Evolutionary conservation across 768 basidiomycete genomes (phyloP).

Genomic region (Myochromella boudieri): DNA sequence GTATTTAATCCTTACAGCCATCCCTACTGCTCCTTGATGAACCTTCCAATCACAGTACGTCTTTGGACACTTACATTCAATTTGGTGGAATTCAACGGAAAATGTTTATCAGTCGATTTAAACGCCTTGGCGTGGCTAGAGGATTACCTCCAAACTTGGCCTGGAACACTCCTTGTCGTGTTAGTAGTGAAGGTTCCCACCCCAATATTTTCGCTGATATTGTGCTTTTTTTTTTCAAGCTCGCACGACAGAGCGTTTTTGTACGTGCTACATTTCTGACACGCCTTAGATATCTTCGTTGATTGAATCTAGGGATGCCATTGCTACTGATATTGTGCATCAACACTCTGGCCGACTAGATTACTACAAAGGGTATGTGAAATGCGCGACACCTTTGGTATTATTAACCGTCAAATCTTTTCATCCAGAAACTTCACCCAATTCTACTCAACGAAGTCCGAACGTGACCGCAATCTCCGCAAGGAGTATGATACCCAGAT

Average conservation of each 20-base stretch:
- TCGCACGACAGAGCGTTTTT: constrained; percentile 98
- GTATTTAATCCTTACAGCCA: constrained; percentile 40
- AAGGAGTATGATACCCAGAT: constrained; percentile 97
- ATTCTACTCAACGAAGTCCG: constrained; percentile 98
- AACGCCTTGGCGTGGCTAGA: constrained; percentile 98
- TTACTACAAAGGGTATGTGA: constrained; percentile 91
- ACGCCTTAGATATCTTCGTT: not conserved
- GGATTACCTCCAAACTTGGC: constrained; percentile 96
- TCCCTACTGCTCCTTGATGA: constrained; percentile 83
- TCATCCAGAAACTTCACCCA: constrained; percentile 85
- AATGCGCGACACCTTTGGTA: not conserved
- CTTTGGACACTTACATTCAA: too few relatives aligned
- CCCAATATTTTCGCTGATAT: not conserved
- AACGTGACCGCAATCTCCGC: constrained; percentile 85
- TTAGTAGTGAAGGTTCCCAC: constrained; percentile 36
- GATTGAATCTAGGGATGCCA: constrained; percentile 66
- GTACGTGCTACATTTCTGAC: constrained; percentile 37
- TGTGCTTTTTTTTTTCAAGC: constrained; percentile 35
- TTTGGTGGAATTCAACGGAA: not conserved
- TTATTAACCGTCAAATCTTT: constrained; percentile 5
- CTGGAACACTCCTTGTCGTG: constrained; percentile 90
- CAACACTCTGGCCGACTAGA: constrained; percentile 91
- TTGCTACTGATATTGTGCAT: constrained; percentile 98
- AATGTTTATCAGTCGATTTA: constrained; percentile 62
- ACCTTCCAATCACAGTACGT: constrained; percentile 93